These are phyloP conservation scores for Citrus unshiu DNA, from an alignment of 345 rosid species.

Conservation along the genomic window DNA sequence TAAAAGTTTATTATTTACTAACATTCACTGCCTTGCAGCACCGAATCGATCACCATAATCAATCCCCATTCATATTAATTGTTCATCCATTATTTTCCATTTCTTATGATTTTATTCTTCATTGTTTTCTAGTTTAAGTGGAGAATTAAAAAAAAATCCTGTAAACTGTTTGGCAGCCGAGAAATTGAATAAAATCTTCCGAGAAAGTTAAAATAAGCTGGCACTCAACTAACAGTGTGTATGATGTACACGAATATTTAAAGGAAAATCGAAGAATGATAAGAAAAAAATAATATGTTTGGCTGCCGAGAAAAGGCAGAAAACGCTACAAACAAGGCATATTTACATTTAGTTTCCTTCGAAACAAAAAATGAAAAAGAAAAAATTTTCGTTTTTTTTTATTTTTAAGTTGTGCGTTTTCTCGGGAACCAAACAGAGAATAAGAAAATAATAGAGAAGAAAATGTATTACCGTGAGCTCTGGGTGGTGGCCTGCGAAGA, in stretches of 20 bases:
- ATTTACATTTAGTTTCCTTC: not conserved
- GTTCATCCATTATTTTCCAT: too few species aligned
- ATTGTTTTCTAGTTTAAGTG: not conserved
- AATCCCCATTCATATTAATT: not conserved
- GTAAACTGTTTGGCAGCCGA: not conserved
- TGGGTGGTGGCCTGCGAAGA: not conserved
- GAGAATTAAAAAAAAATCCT: not conserved
- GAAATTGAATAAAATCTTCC: not conserved
- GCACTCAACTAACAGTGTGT: not conserved
- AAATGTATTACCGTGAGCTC: not conserved
- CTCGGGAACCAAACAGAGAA: constrained; percentile 5
- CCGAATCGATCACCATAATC: not conserved
- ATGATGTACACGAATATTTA: too few species aligned
- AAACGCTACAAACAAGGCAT: not conserved
- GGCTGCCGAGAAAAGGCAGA: not conserved
- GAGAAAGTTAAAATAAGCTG: not conserved
- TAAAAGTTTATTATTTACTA: not conserved
- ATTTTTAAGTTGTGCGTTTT: not conserved
- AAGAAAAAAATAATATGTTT: not conserved
- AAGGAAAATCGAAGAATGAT: too few species aligned
- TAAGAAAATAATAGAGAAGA: not conserved
- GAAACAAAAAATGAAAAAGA: too few species aligned
- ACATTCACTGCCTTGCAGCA: not conserved
- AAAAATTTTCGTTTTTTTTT: not conserved
- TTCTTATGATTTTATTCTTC: not conserved